phyloP scores from a whole-genome alignment of 1,284 basidiomycete genomes.

The Apiotrichum akiyoshidainum region DNA sequence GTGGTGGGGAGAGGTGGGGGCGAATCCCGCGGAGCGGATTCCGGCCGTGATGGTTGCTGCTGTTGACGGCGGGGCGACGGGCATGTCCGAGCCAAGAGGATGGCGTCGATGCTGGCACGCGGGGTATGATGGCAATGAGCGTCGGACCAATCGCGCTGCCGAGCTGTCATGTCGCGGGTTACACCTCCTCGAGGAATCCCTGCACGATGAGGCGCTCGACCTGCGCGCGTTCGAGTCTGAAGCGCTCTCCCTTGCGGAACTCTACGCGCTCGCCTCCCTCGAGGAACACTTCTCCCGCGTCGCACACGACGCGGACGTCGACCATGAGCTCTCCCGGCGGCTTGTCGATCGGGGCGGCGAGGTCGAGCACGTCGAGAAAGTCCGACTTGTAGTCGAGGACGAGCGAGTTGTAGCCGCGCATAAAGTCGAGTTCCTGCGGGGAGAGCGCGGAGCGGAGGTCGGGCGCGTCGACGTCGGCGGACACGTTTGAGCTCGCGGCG shows the following conservation, averaged over 20 bases:
- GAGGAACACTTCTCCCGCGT: constrained; percentile 85
- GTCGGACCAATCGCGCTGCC: too few species aligned
- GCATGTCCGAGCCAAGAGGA: too few species aligned
- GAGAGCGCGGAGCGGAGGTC: constrained; percentile 75
- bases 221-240: constrained; percentile 77
- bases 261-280: constrained; percentile 77
- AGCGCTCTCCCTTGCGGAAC: constrained; percentile 82
- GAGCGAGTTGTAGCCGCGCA: constrained; percentile 74
- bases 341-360: constrained; percentile 69
- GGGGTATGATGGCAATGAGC: too few species aligned
- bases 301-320: constrained; percentile 57
- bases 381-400: constrained; percentile 80
- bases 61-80: too few species aligned
- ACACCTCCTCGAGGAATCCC: constrained; percentile 72
- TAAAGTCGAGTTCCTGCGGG: constrained; percentile 86
- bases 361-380: constrained; percentile 79
- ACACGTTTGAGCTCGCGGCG: background rate
- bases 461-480: constrained; percentile 24
- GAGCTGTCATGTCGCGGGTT: constrained; percentile 3
- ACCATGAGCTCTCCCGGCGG: constrained; percentile 57
- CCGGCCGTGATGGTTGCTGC: too few species aligned
- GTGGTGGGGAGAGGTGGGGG: too few species aligned
- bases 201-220: constrained; percentile 89
- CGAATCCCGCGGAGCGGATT: too few species aligned
- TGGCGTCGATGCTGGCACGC: too few species aligned